Evolutionary conservation across 805 yeast species (phyloP), one percentile per base, ranked within the genome.

Genomic region (Limtongozyma cylindracea): DNA sequence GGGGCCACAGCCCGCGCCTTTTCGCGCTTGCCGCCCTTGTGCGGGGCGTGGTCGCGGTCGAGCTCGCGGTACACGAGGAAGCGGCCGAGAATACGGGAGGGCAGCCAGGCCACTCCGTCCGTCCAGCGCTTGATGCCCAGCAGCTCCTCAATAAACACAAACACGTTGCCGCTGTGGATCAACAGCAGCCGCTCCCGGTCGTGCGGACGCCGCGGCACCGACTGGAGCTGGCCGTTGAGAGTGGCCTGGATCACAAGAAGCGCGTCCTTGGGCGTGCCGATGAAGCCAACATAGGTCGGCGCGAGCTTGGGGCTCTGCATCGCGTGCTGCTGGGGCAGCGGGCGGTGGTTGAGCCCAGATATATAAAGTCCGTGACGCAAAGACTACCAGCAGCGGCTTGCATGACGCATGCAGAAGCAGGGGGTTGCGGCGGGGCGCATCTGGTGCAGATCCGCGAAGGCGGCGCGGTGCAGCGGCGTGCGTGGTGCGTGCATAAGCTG

Each of bases 101-200:
- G 93, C 3, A 82, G 66, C 96, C 96, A 82, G 9, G 82, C 53
- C 9, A 76, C 61, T n/a, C 94, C 93, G 37, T 82, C 96, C 2
- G 96, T 82, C 96, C 96, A 82, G 27, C 96, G 54, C 38, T 73
- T 74, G 27, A 82, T 80, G 3, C 84, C 80, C 0, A 82, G 66
- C 8, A 59, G 50, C 31, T 72, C 77, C 41, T 82, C 93, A 21
- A 71, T 61, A 36, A 82, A 80, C 2, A 84, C 77, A 43, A 82
- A 80, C 2, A 78, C 66, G 31, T 66, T 64, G 0, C 94, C 94
- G 7, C 78, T 66, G 24, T 53, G 47, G 16, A 82, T 77, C 22
- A 77, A 48, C 3, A 45, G 42, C 1, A 55, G 35, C 10, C 92
- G 52, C 43, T 80, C 94, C 12, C 63, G 49, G 34, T 77, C 93